A percentile compares a stretch with the other conserved stretches of the same genome.
Conservation (phyloP, 2,329 filamentous ascomycete species). For the Hypoxylon sp. region DNA sequence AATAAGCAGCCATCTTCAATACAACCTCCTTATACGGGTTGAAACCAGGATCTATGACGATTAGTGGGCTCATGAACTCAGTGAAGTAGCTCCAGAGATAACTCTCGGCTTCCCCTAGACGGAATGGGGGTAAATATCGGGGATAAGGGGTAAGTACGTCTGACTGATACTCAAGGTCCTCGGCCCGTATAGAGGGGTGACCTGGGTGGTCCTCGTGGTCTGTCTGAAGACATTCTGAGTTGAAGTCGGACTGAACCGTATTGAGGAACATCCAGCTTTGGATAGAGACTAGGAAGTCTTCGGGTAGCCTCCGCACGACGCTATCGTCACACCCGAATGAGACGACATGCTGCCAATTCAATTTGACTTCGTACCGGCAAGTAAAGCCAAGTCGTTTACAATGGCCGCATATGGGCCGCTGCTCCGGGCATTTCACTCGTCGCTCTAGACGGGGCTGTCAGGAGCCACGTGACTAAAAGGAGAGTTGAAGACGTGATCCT, state of each 20-base stretch:
- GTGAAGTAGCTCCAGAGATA: conserved; percentile 50
- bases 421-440: conserved; percentile 48
- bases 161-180: conserved; percentile 5
- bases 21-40: conserved; percentile 50
- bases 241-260: conserved; percentile 31
- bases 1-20: conserved; percentile 45
- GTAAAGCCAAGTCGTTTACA: conserved; percentile 42
- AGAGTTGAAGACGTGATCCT: conserved; percentile 13
- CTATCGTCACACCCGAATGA: not conserved
- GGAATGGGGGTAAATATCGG: conserved; percentile 35
- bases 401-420: conserved; percentile 43
- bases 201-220: not conserved
- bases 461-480: not conserved
- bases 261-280: conserved; percentile 41
- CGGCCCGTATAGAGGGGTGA: not conserved
- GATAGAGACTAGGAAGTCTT: conserved; percentile 35
- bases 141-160: conserved; percentile 24
- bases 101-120: conserved; percentile 37
- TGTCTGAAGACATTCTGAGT: conserved; percentile 6
- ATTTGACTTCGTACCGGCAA: conserved; percentile 45
- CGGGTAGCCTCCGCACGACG: conserved; percentile 12
- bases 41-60: conserved; percentile 44
- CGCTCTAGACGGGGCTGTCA: conserved; percentile 33
- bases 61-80: conserved; percentile 45
- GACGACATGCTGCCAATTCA: conserved; percentile 43